phyloP scores from a whole-genome alignment of 305 asterid species.

The Lippia alba region DNA sequence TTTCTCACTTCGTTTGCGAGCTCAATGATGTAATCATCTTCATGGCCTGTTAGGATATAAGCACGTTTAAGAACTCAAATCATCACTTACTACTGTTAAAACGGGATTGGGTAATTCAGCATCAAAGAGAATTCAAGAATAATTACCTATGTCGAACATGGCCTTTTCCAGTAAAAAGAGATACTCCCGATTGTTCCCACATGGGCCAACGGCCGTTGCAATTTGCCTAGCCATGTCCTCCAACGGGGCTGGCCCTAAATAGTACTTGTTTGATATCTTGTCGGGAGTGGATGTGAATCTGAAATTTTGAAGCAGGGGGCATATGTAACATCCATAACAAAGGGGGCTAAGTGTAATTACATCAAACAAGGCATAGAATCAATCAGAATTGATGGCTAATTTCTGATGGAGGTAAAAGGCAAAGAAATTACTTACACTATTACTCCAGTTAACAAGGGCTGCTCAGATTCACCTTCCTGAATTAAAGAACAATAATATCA shows the following conservation, averaged over 20 bases:
- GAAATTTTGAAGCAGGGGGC: constrained; percentile 30
- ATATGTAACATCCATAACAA: background rate
- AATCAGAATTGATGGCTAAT: background rate
- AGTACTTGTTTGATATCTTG: constrained; percentile 72
- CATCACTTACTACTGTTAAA: no score
- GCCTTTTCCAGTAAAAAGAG: constrained; percentile 63
- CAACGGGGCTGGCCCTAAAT: constrained; percentile 90
- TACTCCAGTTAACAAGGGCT: constrained; percentile 65
- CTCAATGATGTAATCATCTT: constrained; percentile 77
- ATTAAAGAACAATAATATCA: constrained; percentile 15
- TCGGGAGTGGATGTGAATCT: constrained; percentile 92
- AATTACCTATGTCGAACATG: constrained; percentile 71
- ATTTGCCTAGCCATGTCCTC: constrained; percentile 95
- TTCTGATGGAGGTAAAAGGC: background rate
- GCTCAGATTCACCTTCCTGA: constrained; percentile 71
- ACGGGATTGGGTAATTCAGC: no score
- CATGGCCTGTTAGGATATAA: constrained; percentile 57
- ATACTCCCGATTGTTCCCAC: constrained; percentile 90
- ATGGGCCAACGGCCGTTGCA: constrained; percentile 89
- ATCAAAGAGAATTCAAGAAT: background rate
- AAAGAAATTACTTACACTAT: constrained; percentile 64
- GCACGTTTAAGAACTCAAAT: no score
- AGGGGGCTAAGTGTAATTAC: no score
- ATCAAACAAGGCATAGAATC: no score
- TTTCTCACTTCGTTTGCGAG: constrained; percentile 91